A percentile compares a stretch with the other conserved stretches of the same genome.
Evolutionary conservation across 2,329 filamentous ascomycete species (phyloP).

Genomic region (Fusarium solani-melongenae): DNA sequence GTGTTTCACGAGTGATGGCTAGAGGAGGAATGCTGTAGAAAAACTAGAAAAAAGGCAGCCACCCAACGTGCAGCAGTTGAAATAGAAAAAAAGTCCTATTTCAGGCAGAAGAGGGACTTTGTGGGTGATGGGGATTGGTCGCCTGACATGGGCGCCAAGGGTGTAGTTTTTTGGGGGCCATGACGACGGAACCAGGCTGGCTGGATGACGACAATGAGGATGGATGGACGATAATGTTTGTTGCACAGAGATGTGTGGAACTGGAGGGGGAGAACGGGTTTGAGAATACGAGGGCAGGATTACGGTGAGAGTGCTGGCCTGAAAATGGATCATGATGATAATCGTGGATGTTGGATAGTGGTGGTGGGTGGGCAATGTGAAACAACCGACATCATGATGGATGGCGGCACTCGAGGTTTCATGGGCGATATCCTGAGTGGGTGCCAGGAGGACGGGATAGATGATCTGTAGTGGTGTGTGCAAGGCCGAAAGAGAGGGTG

Average conservation of each 20-base stretch:
- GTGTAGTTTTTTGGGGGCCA: conserved; percentile 16
- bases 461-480: neutral
- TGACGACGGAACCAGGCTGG: neutral
- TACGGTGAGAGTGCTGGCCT: conserved; percentile 13
- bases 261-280: conserved; percentile 21
- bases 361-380: conserved; percentile 8
- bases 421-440: conserved; percentile 12
- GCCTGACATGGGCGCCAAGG: conserved; percentile 29
- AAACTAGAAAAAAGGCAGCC: conserved; percentile 22
- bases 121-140: conserved; percentile 24
- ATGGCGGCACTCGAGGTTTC: conserved; percentile 14
- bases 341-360: neutral
- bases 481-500: conserved; percentile 5
- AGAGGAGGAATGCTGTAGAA: conserved; percentile 11
- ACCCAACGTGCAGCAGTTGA: neutral
- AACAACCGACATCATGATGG: conserved; percentile 13
- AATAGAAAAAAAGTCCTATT: conserved; percentile 30
- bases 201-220: neutral
- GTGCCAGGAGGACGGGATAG: conserved; percentile 29
- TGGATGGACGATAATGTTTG: neutral
- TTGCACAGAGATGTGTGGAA: conserved; percentile 16
- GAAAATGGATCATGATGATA: neutral
- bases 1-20: conserved; percentile 14
- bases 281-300: conserved; percentile 21
- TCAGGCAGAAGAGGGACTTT: conserved; percentile 34